Percentiles rank a stretch among this genome's conserved stretches.
Conservation (phyloP, 352 stramenopile genomes). For the Pelagophyceae sp. region DNA sequence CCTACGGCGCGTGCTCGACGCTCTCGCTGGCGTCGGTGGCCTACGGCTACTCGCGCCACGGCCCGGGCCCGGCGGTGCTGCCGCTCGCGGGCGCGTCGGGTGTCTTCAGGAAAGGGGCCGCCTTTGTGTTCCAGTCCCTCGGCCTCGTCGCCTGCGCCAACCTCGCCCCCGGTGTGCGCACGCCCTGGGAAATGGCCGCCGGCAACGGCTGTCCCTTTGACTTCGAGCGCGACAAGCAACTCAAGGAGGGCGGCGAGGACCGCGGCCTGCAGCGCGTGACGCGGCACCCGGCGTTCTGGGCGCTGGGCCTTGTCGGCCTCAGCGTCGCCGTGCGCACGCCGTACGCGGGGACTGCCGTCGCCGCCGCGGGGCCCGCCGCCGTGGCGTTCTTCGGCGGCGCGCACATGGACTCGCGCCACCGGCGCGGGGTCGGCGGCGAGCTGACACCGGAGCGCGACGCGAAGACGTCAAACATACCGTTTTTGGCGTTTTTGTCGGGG, state of each 20-base stretch:
- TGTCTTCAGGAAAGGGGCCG: neutral
- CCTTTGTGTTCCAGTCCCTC: conserved; percentile 34
- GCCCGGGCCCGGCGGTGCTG: neutral
- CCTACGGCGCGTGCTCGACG: neutral
- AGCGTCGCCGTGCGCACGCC: neutral
- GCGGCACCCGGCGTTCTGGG: conserved; percentile 53
- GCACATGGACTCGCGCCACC: conserved; percentile 50
- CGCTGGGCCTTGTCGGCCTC: conserved; percentile 44
- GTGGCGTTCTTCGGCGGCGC: conserved; percentile 49
- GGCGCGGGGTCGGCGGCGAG: conserved; percentile 45
- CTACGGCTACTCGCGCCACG: neutral
- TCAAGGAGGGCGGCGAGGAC: conserved; percentile 19
- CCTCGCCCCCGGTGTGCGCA: conserved; percentile 47
- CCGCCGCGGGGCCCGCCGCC: conserved; percentile 40
- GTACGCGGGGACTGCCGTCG: conserved; percentile 34
- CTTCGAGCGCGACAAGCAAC: conserved; percentile 1
- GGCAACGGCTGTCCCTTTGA: conserved; percentile 3
- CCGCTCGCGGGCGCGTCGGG: neutral
- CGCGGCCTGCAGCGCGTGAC: conserved; percentile 47
- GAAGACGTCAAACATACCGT: conserved; percentile 50
- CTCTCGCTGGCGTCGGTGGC: neutral
- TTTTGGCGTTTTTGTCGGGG: conserved; percentile 43
- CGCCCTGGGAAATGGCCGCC: conserved; percentile 40
- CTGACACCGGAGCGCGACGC: conserved; percentile 40
- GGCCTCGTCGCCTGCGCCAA: conserved; percentile 45